Percentiles rank a stretch among this genome's conserved stretches.
Evolutionary conservation across 2,329 filamentous ascomycete genomes (phyloP).

Genomic region (Lachnellula hyalina): DNA sequence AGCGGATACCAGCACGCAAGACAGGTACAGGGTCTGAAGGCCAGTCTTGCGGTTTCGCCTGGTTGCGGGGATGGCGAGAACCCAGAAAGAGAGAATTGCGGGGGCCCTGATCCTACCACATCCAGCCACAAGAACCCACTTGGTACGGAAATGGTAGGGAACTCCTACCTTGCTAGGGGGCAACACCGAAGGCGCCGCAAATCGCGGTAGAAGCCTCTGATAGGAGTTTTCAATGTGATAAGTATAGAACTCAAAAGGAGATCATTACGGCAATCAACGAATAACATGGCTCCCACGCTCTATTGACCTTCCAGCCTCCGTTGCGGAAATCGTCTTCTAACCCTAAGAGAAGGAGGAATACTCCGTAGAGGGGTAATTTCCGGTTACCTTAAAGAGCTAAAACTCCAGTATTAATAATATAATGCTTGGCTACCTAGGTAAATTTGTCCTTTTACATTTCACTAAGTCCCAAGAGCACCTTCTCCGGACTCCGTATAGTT

Average conservation of each 20-base stretch:
- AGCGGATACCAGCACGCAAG: not conserved
- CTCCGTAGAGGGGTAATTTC: not conserved
- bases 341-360: not conserved
- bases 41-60: not conserved
- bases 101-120: not conserved
- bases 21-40: no score
- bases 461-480: no score
- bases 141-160: not conserved
- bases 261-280: no score
- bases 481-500: no score
- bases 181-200: not conserved
- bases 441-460: no score
- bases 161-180: not conserved
- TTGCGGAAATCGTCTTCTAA: not conserved
- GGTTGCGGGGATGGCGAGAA: not conserved
- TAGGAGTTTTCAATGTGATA: no score
- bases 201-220: not conserved
- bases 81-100: not conserved
- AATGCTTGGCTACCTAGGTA: not conserved
- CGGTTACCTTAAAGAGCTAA: not conserved
- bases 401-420: not conserved
- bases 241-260: no score
- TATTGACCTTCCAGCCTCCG: not conserved
- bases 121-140: not conserved
- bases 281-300: not conserved